These are phyloP conservation scores for Tylopilus sp. DNA, from an alignment of 768 basidiomycete genomes.

Conservation along the genomic window DNA sequence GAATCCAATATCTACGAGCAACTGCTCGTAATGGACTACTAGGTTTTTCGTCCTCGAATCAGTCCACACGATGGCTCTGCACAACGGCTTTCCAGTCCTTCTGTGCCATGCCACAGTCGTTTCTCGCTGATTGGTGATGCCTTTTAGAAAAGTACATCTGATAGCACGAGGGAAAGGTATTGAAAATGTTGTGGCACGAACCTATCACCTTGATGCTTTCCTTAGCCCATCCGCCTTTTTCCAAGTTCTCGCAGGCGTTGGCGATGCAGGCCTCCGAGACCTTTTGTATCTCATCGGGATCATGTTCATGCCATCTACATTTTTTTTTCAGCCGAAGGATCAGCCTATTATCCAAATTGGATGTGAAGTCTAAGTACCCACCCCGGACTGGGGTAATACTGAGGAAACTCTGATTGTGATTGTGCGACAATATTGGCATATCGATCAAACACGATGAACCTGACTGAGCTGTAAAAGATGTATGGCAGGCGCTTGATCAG, in stretches of 20 bases:
- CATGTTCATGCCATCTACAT: slow-evolving; percentile 97
- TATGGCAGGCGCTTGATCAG: too few relatives aligned
- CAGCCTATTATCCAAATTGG: neutral
- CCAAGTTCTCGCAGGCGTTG: slow-evolving; percentile 65
- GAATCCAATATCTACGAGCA: slow-evolving; percentile 70
- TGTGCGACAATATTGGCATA: slow-evolving; percentile 84
- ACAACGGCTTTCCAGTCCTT: slow-evolving; percentile 83
- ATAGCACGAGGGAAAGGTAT: neutral
- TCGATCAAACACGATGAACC: slow-evolving; percentile 89
- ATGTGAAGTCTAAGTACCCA: slow-evolving; percentile 28
- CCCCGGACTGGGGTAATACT: slow-evolving; percentile 90
- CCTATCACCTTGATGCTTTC: slow-evolving; percentile 90
- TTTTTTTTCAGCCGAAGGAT: neutral
- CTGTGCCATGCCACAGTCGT: slow-evolving; percentile 93
- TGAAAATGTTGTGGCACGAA: slow-evolving; percentile 35
- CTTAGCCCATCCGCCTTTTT: slow-evolving; percentile 70
- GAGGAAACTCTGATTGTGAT: slow-evolving; percentile 90
- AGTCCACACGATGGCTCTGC: slow-evolving; percentile 92
- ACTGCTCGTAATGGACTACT: slow-evolving; percentile 75
- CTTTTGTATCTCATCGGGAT: slow-evolving; percentile 76
- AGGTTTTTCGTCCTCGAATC: slow-evolving; percentile 88
- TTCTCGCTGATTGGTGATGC: slow-evolving; percentile 97
- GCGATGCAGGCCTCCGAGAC: slow-evolving; percentile 74
- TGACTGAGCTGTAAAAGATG: slow-evolving; percentile 59
- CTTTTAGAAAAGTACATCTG: slow-evolving; percentile 32